A percentile compares a stretch with the other conserved stretches of the same genome.
Evolutionary conservation across 1,284 basidiomycete genomes (phyloP).

Genomic region (Rhodotorula sp.): DNA sequence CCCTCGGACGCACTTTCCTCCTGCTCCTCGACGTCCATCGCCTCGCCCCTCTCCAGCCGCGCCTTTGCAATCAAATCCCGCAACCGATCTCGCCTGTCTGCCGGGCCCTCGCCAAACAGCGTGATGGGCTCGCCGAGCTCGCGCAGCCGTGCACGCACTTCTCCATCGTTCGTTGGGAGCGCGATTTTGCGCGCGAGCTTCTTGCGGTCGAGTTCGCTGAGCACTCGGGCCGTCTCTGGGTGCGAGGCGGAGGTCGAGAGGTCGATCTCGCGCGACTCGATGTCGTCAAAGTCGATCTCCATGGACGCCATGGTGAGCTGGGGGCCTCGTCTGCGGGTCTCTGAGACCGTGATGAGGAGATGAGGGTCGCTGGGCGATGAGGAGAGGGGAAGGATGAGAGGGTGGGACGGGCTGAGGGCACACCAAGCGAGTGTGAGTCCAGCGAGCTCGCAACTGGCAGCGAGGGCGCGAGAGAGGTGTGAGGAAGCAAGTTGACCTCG

Average conservation of each 20-base stretch:
- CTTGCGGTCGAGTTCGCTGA: conserved; percentile 80
- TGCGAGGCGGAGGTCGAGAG: conserved; percentile 21
- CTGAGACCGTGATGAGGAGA: too few species aligned
- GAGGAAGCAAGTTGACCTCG: neutral
- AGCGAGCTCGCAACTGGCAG: neutral
- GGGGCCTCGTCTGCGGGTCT: too few species aligned
- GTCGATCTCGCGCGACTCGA: conserved; percentile 28
- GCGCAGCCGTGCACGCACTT: conserved; percentile 81
- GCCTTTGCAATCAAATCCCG: conserved; percentile 82
- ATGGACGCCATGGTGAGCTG: conserved; percentile 7
- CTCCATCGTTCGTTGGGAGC: conserved; percentile 93
- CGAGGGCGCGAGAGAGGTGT: neutral
- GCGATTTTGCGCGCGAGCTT: conserved; percentile 90
- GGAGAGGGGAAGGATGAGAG: neutral
- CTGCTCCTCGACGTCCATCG: conserved; percentile 52
- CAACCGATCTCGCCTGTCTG: conserved; percentile 79
- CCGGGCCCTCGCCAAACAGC: conserved; percentile 83
- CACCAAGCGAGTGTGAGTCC: neutral
- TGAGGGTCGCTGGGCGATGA: neutral
- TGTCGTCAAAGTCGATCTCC: conserved; percentile 38
- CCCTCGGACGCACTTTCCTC: conserved; percentile 12
- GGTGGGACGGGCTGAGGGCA: neutral
- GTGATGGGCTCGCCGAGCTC: conserved; percentile 96
- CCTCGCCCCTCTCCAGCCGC: conserved; percentile 65
- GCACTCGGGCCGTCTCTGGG: conserved; percentile 33